Base-by-base conservation (phyloP, 192 early-diverging fungal species). In the Rhizoclosmatium sp. region DNA sequence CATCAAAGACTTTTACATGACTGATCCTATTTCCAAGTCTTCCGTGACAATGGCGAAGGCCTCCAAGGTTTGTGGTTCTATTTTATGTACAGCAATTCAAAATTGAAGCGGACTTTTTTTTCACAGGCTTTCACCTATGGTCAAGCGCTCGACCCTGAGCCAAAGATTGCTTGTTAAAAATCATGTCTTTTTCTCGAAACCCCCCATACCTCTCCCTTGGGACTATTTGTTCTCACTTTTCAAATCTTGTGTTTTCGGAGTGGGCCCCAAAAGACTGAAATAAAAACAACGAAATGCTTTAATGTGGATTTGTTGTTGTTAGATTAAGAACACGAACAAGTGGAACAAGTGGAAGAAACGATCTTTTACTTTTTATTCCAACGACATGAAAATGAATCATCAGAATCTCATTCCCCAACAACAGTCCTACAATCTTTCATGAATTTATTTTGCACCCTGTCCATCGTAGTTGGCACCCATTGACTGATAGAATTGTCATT, bases 41-140 rank as follows among this genome's bases (percentile, higher is more conserved):
- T 96, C 95, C 16, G 90, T 91, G 61, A 98, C 95, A 4, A 99
- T 99, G 98, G 98, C 98, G 59, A 95, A 97, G 81, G 95, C 95
- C 78, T 95, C 97, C 9, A 85, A 85, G 76, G 84, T 85, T 47
- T 49, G 40, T 1, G 44, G 16, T 69, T 16, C 14, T 65, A 3
- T 21, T 39, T 65, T 65, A 16, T 42, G 16, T 39, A 19, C 19
- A 21, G 5, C 41, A 31, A 7, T 23, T 10, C 19, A 21, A 41
- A 0, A 23, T 21, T 71, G 69, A 19, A 39, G 54, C 3, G 7
- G 4, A 44, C 9, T 49, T 71, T 23, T 3, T 56, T 2, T 71
- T 71, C 51, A 4, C 39, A 75, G 72, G 59, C 59, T 5, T 75
- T 62, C 59, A 75, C 72, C 10, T 75, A 75, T 45, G 59, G 72